These are phyloP conservation scores for Candida vaughaniae DNA, from an alignment of 805 yeast species.

Conservation along the genomic window DNA sequence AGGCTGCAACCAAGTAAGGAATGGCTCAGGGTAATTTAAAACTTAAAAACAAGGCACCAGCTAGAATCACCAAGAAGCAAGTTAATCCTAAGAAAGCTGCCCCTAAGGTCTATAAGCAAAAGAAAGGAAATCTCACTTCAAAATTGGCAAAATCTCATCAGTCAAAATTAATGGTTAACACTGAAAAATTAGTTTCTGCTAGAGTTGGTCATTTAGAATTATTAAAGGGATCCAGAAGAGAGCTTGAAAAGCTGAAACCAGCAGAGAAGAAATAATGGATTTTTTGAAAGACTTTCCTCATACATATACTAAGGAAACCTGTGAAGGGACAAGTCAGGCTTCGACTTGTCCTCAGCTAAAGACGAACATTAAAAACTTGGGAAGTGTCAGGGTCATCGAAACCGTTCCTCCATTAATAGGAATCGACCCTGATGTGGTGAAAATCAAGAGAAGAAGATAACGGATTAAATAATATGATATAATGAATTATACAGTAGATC, in stretches of 20 bases:
- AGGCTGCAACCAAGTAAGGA: no score
- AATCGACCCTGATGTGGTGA: conserved; percentile 10
- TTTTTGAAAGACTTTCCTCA: conserved; percentile 15
- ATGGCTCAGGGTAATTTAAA: conserved; percentile 81
- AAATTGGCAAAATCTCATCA: conserved; percentile 58
- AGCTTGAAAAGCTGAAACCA: conserved; percentile 64
- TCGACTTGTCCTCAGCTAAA: no score
- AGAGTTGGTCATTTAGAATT: conserved; percentile 93
- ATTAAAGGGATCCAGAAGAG: conserved; percentile 85
- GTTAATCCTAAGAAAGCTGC: conserved; percentile 65
- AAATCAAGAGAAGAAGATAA: not conserved
- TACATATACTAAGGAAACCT: not conserved
- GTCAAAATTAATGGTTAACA: conserved; percentile 53
- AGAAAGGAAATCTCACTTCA: conserved; percentile 53
- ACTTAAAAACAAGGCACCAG: conserved; percentile 48
- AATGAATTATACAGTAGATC: not conserved
- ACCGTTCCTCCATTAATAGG: conserved; percentile 15
- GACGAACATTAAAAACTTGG: conserved; percentile 4
- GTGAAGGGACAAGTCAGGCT: not conserved
- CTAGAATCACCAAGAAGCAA: conserved; percentile 65
- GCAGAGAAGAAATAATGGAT: conserved; percentile 15
- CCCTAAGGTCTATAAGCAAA: conserved; percentile 69
- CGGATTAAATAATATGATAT: not conserved
- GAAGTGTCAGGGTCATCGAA: conserved; percentile 2
- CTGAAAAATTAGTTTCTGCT: conserved; percentile 84